phyloP scores from a whole-genome alignment of 1,139 yeast genomes.

The Diutina scorzettiae region DNA sequence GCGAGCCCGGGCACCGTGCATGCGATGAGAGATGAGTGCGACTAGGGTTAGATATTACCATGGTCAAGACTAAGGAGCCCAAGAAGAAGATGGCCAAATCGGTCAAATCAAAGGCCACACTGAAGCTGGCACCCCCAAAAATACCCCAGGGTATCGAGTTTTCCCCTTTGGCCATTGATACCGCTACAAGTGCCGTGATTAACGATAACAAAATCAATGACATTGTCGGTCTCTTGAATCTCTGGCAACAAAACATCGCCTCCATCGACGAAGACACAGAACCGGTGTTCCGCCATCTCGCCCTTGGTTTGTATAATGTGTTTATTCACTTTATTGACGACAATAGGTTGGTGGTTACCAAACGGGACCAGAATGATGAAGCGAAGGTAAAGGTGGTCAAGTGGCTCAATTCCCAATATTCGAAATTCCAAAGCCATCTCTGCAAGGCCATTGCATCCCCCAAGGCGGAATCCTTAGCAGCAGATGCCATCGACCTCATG shows the following conservation, averaged over 20 bases:
- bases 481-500: slow-evolving; percentile 52
- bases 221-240: slow-evolving; percentile 32
- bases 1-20: too few species aligned
- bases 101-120: slow-evolving; percentile 8
- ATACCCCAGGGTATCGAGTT: slow-evolving; percentile 13
- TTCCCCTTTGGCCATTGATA: slow-evolving; percentile 5
- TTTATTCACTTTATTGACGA: slow-evolving; percentile 45
- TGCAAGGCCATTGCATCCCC: slow-evolving; percentile 13
- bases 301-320: slow-evolving; percentile 39
- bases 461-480: slow-evolving; percentile 33
- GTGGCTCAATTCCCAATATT: slow-evolving; percentile 58
- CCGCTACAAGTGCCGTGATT: slow-evolving; percentile 13
- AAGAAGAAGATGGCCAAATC: too few species aligned
- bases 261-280: slow-evolving; percentile 13
- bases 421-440: slow-evolving; percentile 22
- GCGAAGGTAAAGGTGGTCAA: slow-evolving; percentile 35
- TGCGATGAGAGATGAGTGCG: too few species aligned
- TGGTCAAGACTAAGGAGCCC: too few species aligned
- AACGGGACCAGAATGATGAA: slow-evolving; percentile 20
- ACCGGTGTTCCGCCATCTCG: slow-evolving; percentile 33
- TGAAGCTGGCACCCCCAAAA: background rate
- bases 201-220: slow-evolving; percentile 30
- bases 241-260: slow-evolving; percentile 18
- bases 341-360: slow-evolving; percentile 26
- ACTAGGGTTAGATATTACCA: too few species aligned